Base-by-base conservation (phyloP, 2,329 filamentous ascomycete genomes). In the Xylariaceae sp. region DNA sequence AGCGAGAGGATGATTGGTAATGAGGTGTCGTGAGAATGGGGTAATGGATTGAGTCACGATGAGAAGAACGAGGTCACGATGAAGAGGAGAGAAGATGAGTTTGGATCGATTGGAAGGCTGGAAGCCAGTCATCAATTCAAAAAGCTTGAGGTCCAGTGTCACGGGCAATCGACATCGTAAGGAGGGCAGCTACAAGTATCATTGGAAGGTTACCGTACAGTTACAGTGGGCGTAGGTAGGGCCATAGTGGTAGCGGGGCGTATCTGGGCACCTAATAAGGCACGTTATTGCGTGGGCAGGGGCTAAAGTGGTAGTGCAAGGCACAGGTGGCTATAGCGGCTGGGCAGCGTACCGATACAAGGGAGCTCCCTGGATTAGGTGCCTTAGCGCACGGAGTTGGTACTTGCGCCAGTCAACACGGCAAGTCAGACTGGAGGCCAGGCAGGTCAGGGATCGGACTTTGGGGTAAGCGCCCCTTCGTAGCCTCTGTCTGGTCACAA, bases 11-110 rank as follows among this genome's bases (percentile, higher is more conserved):
- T 10, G 23, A 42, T 8, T 50, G 55, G 57, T 51, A 55, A 47
- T 55, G 49, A 34, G 30, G 35, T 56, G 54, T 42, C 42, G 57
- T 47, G 52, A 34, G 37, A 15, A 37, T 39, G 54, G 15, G n/a
- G 57, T 18, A 55, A 51, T 52, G 15, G 42, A 45, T 45, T 37
- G 57, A 48, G 54, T 56, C 60, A 54, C 57, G 57, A 57, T 59
- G 54, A 57, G 51, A 57, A 51, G 45, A 50, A 55, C 37, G 23
- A 50, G 18, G 18, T 48, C 11, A 53, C 48, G 53, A 44, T 13
- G 3, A 57, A 51, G 37, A 42, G 39, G 13, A 11, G 42, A 35
- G 8, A 45, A 10, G 23, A 30, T 30, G 23, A 30, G 23, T 30
- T 30, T 30, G 23, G 23, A 30, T 30, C 23, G 23, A 30, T 30